Evolutionary conservation across 441 rosid genomes (phyloP).

Genomic region (Eutrema salsugineum): DNA sequence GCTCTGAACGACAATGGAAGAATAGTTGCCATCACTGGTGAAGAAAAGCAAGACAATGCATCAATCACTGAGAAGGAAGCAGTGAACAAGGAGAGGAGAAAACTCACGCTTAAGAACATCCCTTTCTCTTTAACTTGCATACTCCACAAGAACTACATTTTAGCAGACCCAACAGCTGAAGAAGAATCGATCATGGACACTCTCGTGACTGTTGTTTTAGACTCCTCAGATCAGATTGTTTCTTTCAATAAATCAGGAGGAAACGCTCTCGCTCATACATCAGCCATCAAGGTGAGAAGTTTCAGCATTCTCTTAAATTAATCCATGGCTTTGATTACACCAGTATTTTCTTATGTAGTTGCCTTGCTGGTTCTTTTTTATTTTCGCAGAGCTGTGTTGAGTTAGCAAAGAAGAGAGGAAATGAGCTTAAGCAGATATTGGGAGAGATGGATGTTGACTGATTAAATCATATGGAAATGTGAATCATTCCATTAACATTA

Average conservation of each 20-base stretch:
- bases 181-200: slow-evolving; percentile 94
- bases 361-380: neutral
- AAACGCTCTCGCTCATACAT: slow-evolving; percentile 57
- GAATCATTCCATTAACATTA: neutral
- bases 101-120: slow-evolving; percentile 53
- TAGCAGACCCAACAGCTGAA: slow-evolving; percentile 87
- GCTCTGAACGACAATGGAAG: slow-evolving; percentile 80
- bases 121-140: slow-evolving; percentile 82
- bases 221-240: slow-evolving; percentile 70
- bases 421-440: slow-evolving; percentile 63
- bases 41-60: slow-evolving; percentile 27
- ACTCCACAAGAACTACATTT: slow-evolving; percentile 77
- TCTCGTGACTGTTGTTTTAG: slow-evolving; percentile 63
- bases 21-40: slow-evolving; percentile 47
- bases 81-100: slow-evolving; percentile 73
- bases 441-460: slow-evolving; percentile 77
- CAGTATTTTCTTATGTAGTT: neutral
- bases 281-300: slow-evolving; percentile 65
- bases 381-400: slow-evolving; percentile 74
- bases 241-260: slow-evolving; percentile 93
- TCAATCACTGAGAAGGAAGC: slow-evolving; percentile 47
- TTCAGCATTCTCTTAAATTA: neutral
- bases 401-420: slow-evolving; percentile 71
- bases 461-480: neutral
- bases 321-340: neutral